These are phyloP conservation scores for Yamadazyma kitorensis DNA, from an alignment of 805 yeast species.

Conservation along the genomic window DNA sequence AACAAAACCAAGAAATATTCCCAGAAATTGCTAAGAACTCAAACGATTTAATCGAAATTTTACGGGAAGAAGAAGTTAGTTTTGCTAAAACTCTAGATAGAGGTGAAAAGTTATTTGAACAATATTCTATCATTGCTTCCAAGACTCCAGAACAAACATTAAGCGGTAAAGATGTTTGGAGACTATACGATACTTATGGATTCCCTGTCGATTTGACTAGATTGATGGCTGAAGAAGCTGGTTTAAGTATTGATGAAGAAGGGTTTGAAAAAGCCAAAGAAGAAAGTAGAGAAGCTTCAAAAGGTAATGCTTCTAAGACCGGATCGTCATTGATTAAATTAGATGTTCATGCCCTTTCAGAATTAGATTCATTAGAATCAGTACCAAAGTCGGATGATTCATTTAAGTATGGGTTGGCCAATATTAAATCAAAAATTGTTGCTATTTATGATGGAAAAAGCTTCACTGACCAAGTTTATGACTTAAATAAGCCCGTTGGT, in stretches of 20 bases:
- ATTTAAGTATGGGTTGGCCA: slow-evolving; percentile 70
- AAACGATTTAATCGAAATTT: slow-evolving; percentile 77
- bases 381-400: slow-evolving; percentile 83
- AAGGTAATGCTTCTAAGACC: slow-evolving; percentile 67
- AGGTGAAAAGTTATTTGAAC: slow-evolving; percentile 95
- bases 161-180: slow-evolving; percentile 96
- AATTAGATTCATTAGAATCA: slow-evolving; percentile 54
- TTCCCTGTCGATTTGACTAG: slow-evolving; percentile 98
- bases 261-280: slow-evolving; percentile 90
- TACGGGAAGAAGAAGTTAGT: slow-evolving; percentile 94
- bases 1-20: slow-evolving; percentile 81
- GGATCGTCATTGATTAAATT: slow-evolving; percentile 67
- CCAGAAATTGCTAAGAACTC: slow-evolving; percentile 83
- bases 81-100: slow-evolving; percentile 95
- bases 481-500: slow-evolving; percentile 58
- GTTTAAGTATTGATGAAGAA: slow-evolving; percentile 84
- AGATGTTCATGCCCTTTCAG: slow-evolving; percentile 86
- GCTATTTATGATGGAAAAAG: slow-evolving; percentile 66
- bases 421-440: slow-evolving; percentile 64
- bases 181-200: slow-evolving; percentile 97
- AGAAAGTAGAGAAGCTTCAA: slow-evolving; percentile 92
- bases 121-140: slow-evolving; percentile 81
- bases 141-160: slow-evolving; percentile 71
- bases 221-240: slow-evolving; percentile 98
- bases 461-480: slow-evolving; percentile 50